Evolutionary conservation across 2,329 filamentous ascomycete species (phyloP), one percentile per base, ranked within the genome.

Genomic region (Metarhizium album): DNA sequence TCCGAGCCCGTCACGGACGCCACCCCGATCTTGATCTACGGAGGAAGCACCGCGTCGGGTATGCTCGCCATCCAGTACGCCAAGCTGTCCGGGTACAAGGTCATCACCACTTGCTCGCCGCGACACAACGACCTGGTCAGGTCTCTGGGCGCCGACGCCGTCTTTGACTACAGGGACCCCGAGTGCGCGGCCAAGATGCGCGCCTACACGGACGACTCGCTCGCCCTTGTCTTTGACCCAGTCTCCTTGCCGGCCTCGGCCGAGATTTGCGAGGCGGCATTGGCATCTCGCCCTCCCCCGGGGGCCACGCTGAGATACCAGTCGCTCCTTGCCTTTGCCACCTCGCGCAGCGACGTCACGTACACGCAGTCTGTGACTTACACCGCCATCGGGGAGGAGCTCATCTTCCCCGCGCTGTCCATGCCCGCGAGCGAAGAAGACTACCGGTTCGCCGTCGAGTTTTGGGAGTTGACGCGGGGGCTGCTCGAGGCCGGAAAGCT

Each of bases 31-130:
- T 56, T 74, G 22, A 71, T 74, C 53, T 73, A 74, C 49, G 73
- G 71, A 42, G 71, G 70, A 16, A 74, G 75, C 61, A 81, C 74
- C 9, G 78, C 76, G 2, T 79, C 78, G 0, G 74, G 73, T 60
- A 74, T 79, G 43, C 73, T 78, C 49, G 72, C 63, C 4, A 70
- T 75, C 54, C 71, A 74, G 57, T 70, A 59, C 54, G 70, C 70
- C 50, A 69, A 68, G 54, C 58, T 65, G n/a, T 69, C 68, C 6
- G 71, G 69, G 4, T 65, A 66, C 33, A 62, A 53, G 14, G 68
- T 73, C 9, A 59, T 70, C 14, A 58, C 71, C 0, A 73, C 70
- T 0, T 58, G 64, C 7, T 72, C 71, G 22, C 64, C 67, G 16
- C 55, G 52, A 50, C 67, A 71, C 57, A 65, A 65, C 51, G 67